Percentiles rank a stretch among this genome's conserved stretches.
Conservation (phyloP, 495 filamentous ascomycete species). For the Neurospora sp. region DNA sequence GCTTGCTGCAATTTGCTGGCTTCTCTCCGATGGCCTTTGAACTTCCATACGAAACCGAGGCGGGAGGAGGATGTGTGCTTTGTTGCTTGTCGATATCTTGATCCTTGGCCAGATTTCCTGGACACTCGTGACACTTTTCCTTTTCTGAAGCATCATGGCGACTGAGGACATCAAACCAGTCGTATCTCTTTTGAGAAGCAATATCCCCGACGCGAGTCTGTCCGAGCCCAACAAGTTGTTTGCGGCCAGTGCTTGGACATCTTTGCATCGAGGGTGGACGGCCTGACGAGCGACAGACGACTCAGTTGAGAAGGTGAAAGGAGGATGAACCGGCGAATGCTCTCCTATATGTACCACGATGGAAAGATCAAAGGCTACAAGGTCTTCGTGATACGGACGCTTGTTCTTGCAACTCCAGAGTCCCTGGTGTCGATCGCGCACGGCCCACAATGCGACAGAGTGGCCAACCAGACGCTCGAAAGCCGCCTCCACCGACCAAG, state of each 20-base stretch:
- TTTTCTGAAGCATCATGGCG: neutral
- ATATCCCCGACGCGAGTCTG: neutral
- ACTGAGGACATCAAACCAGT: neutral
- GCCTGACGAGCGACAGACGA: neutral
- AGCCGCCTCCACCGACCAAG: conserved; percentile 14
- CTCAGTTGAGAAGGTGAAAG: neutral
- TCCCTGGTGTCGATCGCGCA: conserved; percentile 16
- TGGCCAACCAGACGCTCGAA: conserved; percentile 18
- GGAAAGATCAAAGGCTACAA: neutral
- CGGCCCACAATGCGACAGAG: conserved; percentile 9
- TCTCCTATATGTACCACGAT: neutral
- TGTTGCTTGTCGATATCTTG: neutral
- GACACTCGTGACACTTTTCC: neutral
- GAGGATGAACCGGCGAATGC: neutral
- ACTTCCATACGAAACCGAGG: neutral
- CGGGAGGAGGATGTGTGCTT: neutral
- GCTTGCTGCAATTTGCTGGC: neutral
- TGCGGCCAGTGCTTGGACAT: neutral
- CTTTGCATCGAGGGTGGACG: neutral
- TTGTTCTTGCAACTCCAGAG: neutral
- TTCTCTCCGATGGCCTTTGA: neutral
- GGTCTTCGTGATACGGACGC: neutral
- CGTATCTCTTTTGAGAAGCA: neutral
- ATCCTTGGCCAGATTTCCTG: neutral
- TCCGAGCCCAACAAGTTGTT: neutral